These are phyloP conservation scores for Barnettozyma wickerhamii DNA, from an alignment of 805 yeast genomes.

Conservation along the genomic window DNA sequence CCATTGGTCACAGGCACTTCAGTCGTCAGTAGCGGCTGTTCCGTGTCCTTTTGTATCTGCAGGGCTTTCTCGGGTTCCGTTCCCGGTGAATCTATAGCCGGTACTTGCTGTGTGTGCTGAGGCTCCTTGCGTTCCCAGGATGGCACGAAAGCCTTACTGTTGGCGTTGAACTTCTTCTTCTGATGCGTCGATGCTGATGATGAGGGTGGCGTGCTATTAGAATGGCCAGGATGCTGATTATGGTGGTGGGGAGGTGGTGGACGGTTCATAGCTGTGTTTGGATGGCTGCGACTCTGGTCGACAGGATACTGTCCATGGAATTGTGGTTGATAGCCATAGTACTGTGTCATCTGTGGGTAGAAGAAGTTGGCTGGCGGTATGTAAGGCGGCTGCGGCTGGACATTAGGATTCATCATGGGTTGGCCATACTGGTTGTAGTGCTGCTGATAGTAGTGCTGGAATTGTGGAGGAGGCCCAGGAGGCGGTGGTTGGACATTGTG, in stretches of 20 bases:
- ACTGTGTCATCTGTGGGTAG: too few relatives aligned
- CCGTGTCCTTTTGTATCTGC: too few relatives aligned
- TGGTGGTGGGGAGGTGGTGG: too few relatives aligned
- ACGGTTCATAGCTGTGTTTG: too few relatives aligned
- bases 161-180: slow-evolving; percentile 3
- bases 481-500: too few relatives aligned
- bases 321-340: too few relatives aligned
- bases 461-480: neutral
- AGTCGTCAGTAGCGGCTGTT: neutral
- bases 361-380: too few relatives aligned
- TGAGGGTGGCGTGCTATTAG: neutral
- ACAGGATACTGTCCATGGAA: too few relatives aligned
- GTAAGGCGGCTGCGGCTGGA: too few relatives aligned
- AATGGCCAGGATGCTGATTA: neutral
- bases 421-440: neutral
- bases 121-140: neutral
- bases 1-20: neutral
- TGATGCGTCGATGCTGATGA: neutral
- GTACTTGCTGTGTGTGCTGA: neutral
- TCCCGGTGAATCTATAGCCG: too few relatives aligned
- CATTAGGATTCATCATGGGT: slow-evolving; percentile 1
- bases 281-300: too few relatives aligned
- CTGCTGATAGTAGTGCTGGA: neutral
- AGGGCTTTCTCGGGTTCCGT: too few relatives aligned
- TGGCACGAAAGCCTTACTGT: slow-evolving; percentile 1